A percentile compares a stretch with the other conserved stretches of the same genome.
Evolutionary conservation across 148 eudicot species (phyloP).

Genomic region (Silene uniflora): DNA sequence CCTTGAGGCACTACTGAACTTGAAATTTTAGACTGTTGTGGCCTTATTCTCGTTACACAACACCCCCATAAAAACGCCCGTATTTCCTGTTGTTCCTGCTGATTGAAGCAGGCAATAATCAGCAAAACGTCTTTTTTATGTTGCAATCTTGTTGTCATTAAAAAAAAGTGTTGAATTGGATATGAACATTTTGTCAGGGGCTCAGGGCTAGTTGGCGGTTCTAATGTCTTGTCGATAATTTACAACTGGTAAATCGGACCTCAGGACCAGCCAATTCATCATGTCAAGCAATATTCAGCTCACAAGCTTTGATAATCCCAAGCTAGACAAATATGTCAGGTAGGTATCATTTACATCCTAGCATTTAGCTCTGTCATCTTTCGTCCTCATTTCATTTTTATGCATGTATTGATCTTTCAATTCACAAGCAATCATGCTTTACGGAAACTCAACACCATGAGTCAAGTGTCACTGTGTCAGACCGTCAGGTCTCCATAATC

Average conservation of each 20-base stretch:
- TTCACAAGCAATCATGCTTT: background rate
- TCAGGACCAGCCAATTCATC: constrained; percentile 8
- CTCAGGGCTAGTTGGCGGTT: constrained; percentile 20
- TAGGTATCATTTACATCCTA: constrained; percentile 6
- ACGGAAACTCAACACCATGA: background rate
- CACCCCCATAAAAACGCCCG: background rate
- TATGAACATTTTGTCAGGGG: constrained; percentile 20
- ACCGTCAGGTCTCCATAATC: background rate
- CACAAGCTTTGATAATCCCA: constrained; percentile 8
- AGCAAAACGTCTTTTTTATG: background rate
- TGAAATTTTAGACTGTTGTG: background rate
- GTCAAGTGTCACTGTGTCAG: background rate
- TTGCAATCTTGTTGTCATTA: background rate
- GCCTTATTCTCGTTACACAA: background rate
- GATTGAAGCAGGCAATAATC: background rate
- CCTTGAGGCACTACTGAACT: background rate
- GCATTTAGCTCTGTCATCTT: background rate
- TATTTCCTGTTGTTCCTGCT: background rate
- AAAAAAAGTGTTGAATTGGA: background rate
- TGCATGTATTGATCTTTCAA: background rate
- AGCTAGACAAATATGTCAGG: constrained; percentile 25
- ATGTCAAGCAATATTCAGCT: constrained; percentile 13
- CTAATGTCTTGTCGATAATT: background rate
- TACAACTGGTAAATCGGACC: constrained; percentile 1
- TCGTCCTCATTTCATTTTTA: background rate